Base-by-base conservation (phyloP, 2,329 filamentous ascomycete genomes). In the Neonectria magnoliae region DNA sequence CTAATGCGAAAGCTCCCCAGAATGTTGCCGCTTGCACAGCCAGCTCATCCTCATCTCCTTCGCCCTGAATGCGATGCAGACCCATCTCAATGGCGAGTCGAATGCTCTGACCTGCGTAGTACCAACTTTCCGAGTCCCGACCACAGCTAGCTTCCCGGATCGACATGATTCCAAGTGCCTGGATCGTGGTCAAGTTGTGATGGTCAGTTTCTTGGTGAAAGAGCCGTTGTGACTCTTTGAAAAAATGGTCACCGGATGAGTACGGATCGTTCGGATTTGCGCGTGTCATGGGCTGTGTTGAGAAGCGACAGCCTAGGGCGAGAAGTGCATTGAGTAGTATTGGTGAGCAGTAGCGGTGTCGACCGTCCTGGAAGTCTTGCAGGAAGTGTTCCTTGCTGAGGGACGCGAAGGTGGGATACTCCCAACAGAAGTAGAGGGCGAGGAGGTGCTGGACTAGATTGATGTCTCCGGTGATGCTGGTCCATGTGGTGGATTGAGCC, bases 151-250 rank as follows among this genome's bases (percentile, higher is more conserved):
- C 90, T 78, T 94, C 91, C 45, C 91, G 82, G 67, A 93, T 88
- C 6, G 90, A 90, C 90, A 94, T 92, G 71, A 94, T 87, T 6
- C 90, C 90, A 18, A 94, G 80, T 1, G 91, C 91, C 79, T 94
- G 91, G 48, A 92, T 89, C 5, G 90, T 93, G 2, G 91, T 92
- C 31, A 93, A 78, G 7, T 77, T 85, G 66, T 91, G 87, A 57
- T 88, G 86, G 64, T 91, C 81, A 2, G 80, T 76, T 67, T 89
- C 85, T 59, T 86, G 80, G 60, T 85, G 81, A 31, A 92, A 82
- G 0, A 93, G 80, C 10, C 88, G 82, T 65, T 86, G 83, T 8
- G 88, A 85, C 75, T 94, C 91, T 57, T 87, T 87, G 76, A 93
- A 93, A 78, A 93, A 94, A 74, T 92, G 87, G 66, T 93, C 89